Evolutionary conservation across 2,329 filamentous ascomycete genomes (phyloP), one percentile per base, ranked within the genome.

Genomic region (Aspergillus unguis): DNA sequence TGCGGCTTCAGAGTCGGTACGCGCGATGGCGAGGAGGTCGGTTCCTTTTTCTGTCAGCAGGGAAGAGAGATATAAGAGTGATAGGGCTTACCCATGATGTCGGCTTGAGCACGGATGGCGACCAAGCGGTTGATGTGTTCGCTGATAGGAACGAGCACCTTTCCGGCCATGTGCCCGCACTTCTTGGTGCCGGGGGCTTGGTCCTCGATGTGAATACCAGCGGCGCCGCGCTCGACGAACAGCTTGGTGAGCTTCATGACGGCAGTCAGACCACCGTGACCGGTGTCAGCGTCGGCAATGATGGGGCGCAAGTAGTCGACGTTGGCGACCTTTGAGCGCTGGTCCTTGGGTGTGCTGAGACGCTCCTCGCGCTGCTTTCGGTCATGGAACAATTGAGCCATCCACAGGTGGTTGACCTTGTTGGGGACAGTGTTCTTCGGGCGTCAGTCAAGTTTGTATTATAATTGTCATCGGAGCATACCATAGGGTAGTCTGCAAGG

Each of bases 161-260:
- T 97, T 68, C 94, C 94, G 61, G 94, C 94, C 94, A 97, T 97
- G 77, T 97, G 94, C 58, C 94, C 94, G 73, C 94, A 99, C 83
- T 99, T 99, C 84, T 99, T 99, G 45, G 94, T 97, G 50, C 94
- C 94, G 3, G 94, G 92, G 3, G 94, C 92, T 76, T 97, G 94
- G 72, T 99, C 94, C 76, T 99, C 94, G 63, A 99, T 96, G 76
- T 99, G 94, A 67, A 99, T 96, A 61, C 94, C 94, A 38, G 94
- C 94, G 42, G 94, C 94, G 64, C 94, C 94, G 74, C 92, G 91
- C 79, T 99, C 94, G 60, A 97, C 77, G 73, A 99, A 97, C 52
- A 97, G 84, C 81, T 96, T 96, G 59, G 94, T 97, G 64, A 99
- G 85, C 82, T 97, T 99, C 94, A 99, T 97, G 65, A 97, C 88